Evolutionary conservation across 805 yeast genomes (phyloP), one percentile per base, ranked within the genome.

Genomic region (Teunomyces aglyptinius): DNA sequence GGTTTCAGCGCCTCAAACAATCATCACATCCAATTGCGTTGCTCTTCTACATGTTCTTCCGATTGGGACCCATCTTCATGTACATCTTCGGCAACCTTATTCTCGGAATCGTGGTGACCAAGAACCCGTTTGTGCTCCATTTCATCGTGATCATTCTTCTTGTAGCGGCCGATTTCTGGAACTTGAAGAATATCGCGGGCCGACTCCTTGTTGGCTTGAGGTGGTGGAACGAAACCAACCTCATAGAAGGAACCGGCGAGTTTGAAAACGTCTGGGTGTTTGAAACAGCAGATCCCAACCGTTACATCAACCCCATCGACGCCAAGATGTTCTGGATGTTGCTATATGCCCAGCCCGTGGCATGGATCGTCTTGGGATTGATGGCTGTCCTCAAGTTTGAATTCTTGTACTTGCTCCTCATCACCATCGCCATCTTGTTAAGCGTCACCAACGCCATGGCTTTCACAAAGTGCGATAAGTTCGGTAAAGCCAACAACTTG

Each of bases 161-260:
- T 15, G 75, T 89, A 16, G 87, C 96, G 0, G 89, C 89, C 1
- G 99, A 92, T 64, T 92, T 92, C 60, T 92, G 97, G 95, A 86
- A 88, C 60, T 82, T 89, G 19, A 94, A 92, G 61, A 92, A 92
- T 65, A 86, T 92, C 20, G 76, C 96, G 16, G 99, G 99, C 1
- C 72, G 98, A 48, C 76, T 89, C 47, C 67, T 92, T 46, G 97
- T 94, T 4, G 98, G 97, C 0, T 74, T 94, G 52, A 77, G 95
- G 53, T 92, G 99, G 99, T 92, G 98, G 97, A 94, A 92, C 62
- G 97, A 92, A 61, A 64, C 70, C 3, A 67, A 58, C 44, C 50
- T 53, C 13, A 58, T 61, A 8, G 62, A 62, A 15, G 76, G 90
- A 0, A 72, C 77, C 24, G 89, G 89, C 1, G 68, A 65, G 15